Evolutionary conservation across 768 basidiomycete genomes (phyloP).

Genomic region (Scleroderma bovista): DNA sequence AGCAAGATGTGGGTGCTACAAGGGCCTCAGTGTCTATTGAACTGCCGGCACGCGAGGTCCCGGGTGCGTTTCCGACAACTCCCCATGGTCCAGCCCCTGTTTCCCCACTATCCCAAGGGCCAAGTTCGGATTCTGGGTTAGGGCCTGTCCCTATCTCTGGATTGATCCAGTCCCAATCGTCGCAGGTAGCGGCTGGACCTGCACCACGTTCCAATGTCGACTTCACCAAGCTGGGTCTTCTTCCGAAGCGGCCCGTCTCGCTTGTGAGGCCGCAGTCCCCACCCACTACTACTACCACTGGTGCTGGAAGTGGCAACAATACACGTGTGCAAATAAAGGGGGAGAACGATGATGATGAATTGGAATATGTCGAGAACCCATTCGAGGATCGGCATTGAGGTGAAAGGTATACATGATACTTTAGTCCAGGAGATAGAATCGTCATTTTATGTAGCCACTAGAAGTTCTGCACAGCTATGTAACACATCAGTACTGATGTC

Average conservation of each 20-base stretch:
- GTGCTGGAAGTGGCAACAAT: not conserved
- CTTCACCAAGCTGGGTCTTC: conserved; percentile 58
- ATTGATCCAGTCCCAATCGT: not conserved
- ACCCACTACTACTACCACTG: conserved; percentile 10
- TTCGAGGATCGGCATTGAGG: conserved; percentile 46
- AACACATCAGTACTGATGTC: not conserved
- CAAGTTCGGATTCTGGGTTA: not conserved
- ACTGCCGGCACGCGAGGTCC: not conserved
- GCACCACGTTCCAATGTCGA: not conserved
- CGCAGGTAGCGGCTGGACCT: not conserved
- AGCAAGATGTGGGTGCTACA: not conserved
- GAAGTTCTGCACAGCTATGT: not conserved
- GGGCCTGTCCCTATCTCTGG: not conserved
- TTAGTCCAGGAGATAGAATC: too few relatives aligned
- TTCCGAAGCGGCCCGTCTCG: conserved; percentile 73
- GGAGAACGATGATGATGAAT: conserved; percentile 48
- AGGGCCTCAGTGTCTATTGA: not conserved
- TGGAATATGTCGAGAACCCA: conserved; percentile 72
- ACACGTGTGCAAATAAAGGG: conserved; percentile 12
- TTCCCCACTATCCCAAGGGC: not conserved
- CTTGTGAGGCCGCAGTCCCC: conserved; percentile 33
- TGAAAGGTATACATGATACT: not conserved
- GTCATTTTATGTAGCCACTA: not conserved
- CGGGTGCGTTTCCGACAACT: not conserved
- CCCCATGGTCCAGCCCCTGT: not conserved